Evolutionary conservation across 192 early-diverging fungal species (phyloP).

Genomic region (Linnemannia zychae): DNA sequence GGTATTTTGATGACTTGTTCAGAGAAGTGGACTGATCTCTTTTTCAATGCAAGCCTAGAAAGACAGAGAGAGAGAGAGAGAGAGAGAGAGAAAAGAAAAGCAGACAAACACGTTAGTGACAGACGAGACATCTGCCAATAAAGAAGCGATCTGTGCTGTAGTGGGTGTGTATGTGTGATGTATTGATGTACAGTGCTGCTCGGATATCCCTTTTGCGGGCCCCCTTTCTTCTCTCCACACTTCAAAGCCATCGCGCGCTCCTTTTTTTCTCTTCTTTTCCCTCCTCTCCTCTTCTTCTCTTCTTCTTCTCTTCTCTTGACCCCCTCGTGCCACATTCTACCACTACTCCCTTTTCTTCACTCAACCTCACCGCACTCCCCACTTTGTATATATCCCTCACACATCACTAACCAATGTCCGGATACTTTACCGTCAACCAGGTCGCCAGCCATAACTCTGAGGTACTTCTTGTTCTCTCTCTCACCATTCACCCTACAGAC

Average conservation of each 20-base stretch:
- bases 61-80: too few relatives aligned
- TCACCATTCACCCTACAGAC: not conserved
- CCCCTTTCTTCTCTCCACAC: not conserved
- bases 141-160: too few relatives aligned
- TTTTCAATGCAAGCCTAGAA: not conserved
- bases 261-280: not conserved
- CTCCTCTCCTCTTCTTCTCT: not conserved
- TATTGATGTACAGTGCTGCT: too few relatives aligned
- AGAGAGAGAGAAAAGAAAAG: not conserved
- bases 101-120: not conserved
- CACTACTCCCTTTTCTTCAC: not conserved
- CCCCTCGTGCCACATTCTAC: not conserved
- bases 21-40: slow-evolving; percentile 4
- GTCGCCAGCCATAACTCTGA: slow-evolving; percentile 53
- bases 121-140: not conserved
- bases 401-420: slow-evolving; percentile 36
- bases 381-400: not conserved
- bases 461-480: not conserved
- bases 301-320: not conserved
- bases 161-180: too few relatives aligned
- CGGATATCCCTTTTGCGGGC: not conserved
- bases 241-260: not conserved
- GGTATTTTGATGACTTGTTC: not conserved
- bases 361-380: not conserved
- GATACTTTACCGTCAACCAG: slow-evolving; percentile 49